Evolutionary conservation across 2,329 filamentous ascomycete species (phyloP), one percentile per base, ranked within the genome.

Genomic region (Fusarium beomiforme): DNA sequence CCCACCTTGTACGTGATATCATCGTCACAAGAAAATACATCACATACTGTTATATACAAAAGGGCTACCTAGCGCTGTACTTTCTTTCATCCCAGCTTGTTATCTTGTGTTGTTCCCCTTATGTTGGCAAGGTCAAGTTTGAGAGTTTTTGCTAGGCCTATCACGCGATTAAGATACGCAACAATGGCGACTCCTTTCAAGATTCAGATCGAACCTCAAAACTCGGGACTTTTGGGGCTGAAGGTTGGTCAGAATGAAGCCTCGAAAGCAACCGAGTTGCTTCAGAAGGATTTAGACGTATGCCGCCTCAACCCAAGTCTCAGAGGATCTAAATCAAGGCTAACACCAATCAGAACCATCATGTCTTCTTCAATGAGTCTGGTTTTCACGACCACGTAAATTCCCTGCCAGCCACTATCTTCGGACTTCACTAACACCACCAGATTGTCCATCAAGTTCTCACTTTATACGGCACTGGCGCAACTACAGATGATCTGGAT

Each of bases 361-460:
- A 97, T 77, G 91, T 94, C 63, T 97, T 91, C 82, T 97, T 94
- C 85, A 97, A 96, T 67, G 66, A 86, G 0, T 77, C 80, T 3
- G 91, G 92, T 1, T 97, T 92, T 69, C 95, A 98, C 77, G 93
- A 97, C 78, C 94, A 97, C 76, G 93, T 86, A 82, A 75, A 78
- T 63, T 4, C 11, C 11, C 4, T 47, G 8, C 16, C 6, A 12
- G 2, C 10, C 19, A 16, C 3, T 34, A 12, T 7, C 31, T 12
- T 7, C 2, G 16, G 10, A 37, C 7, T 19, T 33, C n/a, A 33
- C 66, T 71, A 24, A 70, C 47, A n/a, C 2, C 21, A 12, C 6
- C 41, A 88, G 86, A 85, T 96, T 66, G 86, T 86, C 6, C 94
- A 97, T 74, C 90, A 94, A 37, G 81, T 97, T 8, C 86, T 97